A percentile compares a stretch with the other conserved stretches of the same genome.
Evolutionary conservation across 306 rosid genomes (phyloP).

Genomic region (Lathyrus oleraceus): DNA sequence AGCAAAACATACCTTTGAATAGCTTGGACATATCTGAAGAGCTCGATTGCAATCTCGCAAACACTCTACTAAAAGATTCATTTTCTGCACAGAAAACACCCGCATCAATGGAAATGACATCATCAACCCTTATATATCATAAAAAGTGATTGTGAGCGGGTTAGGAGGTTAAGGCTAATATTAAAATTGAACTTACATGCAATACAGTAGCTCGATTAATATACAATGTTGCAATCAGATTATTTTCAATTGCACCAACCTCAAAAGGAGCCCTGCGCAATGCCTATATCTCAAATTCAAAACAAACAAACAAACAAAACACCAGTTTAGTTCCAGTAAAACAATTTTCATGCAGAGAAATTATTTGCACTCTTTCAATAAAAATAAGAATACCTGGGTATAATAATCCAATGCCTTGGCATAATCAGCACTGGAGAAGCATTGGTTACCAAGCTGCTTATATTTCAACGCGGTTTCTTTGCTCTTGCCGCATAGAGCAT

Average conservation of each 20-base stretch:
- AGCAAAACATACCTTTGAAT: conserved; percentile 65
- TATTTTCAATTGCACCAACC: conserved; percentile 50
- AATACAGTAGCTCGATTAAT: conserved; percentile 80
- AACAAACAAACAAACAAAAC: neutral
- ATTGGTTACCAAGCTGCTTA: conserved; percentile 68
- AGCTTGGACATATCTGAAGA: conserved; percentile 67
- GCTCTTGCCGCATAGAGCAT: conserved; percentile 69
- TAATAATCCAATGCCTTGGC: conserved; percentile 58
- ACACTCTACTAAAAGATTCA: conserved; percentile 65
- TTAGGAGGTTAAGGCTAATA: neutral
- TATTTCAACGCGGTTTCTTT: conserved; percentile 60
- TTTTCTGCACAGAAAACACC: conserved; percentile 52
- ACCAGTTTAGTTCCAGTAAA: neutral
- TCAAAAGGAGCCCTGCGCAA: conserved; percentile 69
- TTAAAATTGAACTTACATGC: conserved; percentile 52
- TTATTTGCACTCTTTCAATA: neutral
- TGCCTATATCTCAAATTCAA: conserved; percentile 53
- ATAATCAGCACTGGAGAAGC: conserved; percentile 57
- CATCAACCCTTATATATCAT: conserved; percentile 28
- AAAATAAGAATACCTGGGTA: conserved; percentile 51
- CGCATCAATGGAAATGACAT: conserved; percentile 22
- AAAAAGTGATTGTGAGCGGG: neutral
- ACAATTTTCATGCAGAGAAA: neutral
- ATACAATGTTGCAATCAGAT: conserved; percentile 66
- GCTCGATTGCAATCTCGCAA: conserved; percentile 74